Evolutionary conservation across 352 stramenopile species (phyloP), one percentile per base, ranked within the genome.

Genomic region (Globisporangium mamillatum): DNA sequence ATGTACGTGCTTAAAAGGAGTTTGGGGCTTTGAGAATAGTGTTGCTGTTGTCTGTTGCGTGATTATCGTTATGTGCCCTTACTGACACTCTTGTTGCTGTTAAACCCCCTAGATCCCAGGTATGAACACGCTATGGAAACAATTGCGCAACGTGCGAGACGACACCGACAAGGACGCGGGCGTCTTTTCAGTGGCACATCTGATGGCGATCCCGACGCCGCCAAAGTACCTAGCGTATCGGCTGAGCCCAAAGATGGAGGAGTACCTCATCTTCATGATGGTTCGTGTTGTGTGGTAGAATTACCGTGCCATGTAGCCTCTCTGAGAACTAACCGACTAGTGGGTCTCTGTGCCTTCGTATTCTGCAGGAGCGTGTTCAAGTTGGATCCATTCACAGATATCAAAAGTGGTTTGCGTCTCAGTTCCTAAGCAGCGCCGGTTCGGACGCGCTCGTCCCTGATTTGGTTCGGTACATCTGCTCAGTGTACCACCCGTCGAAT

Each of bases 251-350:
- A 95, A 91, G 68, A 94, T 95, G 86, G 86, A 95, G 64, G 88
- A 95, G 60, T 81, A 92, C 32, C 66, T 95, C 8, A 72, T 93
- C 10, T 95, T 95, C 72, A 92, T 95, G 81, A 94, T 93, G 86
- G 83, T 89, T 63, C 65, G 76, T 32, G n/a, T 41, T 36, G 32
- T 22, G n/a, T 70, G 12, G 8, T 38, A 38, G 32, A 38, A 38
- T 38, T 38, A 7, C 32, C 32, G 32, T 12, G 32, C 32, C 32
- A 38, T 38, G 32, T 10, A 38, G 32, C 32, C 8, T 38, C 32
- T 38, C 8, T 38, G 1, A 38, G 44, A 29, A n/a, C 24, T 53
- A 22, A 50, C 54, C 52, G 5, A 22, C 7, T 12, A 29, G 32
- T 57, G 38, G 38, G 27, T 5, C 16, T 52, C 4, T 56, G 20